phyloP scores from a whole-genome alignment of 2,329 filamentous ascomycete species.

The Paramyrothecium sp. region DNA sequence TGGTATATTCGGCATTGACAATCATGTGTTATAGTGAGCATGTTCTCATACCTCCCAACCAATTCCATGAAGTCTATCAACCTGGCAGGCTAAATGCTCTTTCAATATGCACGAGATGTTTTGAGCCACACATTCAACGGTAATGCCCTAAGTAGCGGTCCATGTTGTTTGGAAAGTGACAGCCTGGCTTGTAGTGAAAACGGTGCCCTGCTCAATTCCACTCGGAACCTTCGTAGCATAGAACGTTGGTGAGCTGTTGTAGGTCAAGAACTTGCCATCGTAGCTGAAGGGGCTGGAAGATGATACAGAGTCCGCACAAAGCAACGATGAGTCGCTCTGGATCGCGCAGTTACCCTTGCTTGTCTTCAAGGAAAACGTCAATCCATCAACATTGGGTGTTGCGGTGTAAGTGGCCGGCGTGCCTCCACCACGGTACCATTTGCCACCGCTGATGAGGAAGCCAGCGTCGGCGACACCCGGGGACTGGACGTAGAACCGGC shows the following conservation, averaged over 20 bases:
- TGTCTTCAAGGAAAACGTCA: conserved; percentile 15
- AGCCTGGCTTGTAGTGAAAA: conserved; percentile 16
- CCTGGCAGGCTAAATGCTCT: too few relatives aligned
- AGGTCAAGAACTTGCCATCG: conserved; percentile 21
- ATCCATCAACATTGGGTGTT: conserved; percentile 13
- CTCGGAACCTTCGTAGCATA: conserved; percentile 16
- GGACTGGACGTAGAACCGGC: conserved; percentile 10
- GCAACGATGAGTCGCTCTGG: conserved; percentile 9
- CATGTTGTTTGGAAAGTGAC: conserved; percentile 19
- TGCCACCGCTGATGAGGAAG: conserved; percentile 20
- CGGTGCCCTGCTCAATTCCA: conserved; percentile 16
- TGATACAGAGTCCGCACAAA: conserved; percentile 13
- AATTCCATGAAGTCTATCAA: too few relatives aligned
- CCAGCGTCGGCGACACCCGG: conserved; percentile 9
- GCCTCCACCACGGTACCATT: conserved; percentile 22
- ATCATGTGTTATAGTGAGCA: too few relatives aligned
- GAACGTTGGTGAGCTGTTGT: conserved; percentile 13
- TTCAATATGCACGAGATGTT: too few relatives aligned
- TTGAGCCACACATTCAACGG: background rate
- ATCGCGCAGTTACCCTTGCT: conserved; percentile 21
- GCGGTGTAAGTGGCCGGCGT: conserved; percentile 23
- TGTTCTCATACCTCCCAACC: too few relatives aligned
- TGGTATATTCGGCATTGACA: too few relatives aligned
- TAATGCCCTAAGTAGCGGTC: conserved; percentile 7
- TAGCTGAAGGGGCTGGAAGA: conserved; percentile 16